Evolutionary conservation across 2,329 filamentous ascomycete genomes (phyloP).

Genomic region (Fusarium succisae): DNA sequence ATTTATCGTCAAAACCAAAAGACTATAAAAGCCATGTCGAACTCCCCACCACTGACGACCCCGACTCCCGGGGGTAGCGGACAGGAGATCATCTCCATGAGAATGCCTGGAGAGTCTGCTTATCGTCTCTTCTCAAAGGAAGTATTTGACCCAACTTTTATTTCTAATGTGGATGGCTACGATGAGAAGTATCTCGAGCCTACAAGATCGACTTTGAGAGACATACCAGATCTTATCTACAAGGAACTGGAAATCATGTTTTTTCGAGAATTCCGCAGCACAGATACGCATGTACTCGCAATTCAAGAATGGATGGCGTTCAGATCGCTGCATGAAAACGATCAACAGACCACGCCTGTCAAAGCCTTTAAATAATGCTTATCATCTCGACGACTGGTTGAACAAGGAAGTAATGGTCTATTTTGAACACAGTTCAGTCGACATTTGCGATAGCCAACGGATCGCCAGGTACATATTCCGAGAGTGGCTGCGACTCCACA

Average conservation of each 20-base stretch:
- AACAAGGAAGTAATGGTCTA: not conserved
- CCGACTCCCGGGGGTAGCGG: not conserved
- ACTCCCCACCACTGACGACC: not conserved
- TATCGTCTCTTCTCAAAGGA: not conserved
- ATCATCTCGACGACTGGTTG: not conserved
- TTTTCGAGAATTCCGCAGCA: not conserved
- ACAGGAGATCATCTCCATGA: not conserved
- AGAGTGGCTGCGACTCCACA: not conserved
- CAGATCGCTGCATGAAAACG: not conserved
- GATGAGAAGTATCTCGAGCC: not conserved
- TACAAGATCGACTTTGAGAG: fast-evolving
- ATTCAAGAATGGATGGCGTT: not conserved
- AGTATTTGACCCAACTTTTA: not conserved
- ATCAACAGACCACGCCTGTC: not conserved
- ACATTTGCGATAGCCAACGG: not conserved
- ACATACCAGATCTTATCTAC: not conserved
- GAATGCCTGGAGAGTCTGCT: not conserved
- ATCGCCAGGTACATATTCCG: not conserved
- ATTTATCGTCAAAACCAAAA: not conserved
- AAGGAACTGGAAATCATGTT: not conserved
- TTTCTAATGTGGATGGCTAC: not conserved
- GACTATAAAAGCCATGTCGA: not conserved
- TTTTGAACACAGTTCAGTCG: not conserved
- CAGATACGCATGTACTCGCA: not conserved
- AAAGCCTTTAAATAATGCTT: too few relatives aligned